These are phyloP conservation scores for Fusarium albosuccineum DNA, from an alignment of 2,329 filamentous ascomycete species.

Conservation along the genomic window DNA sequence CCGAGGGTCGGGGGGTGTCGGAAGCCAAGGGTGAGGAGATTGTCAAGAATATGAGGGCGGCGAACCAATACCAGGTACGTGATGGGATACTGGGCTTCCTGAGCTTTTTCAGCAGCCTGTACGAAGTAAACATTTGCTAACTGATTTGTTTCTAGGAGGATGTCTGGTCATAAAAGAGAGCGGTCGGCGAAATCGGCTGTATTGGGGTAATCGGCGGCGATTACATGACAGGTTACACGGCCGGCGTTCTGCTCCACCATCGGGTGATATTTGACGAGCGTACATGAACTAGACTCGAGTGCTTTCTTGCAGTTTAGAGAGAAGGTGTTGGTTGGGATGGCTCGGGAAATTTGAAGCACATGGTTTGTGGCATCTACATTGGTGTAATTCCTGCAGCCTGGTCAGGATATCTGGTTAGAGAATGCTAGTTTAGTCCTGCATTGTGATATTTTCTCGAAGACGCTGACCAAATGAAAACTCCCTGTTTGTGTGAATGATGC, in stretches of 20 bases:
- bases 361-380: slow-evolving; percentile 34
- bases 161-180: slow-evolving; percentile 71
- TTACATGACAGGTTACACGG: slow-evolving; percentile 41
- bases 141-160: slow-evolving; percentile 67
- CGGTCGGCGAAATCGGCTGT: slow-evolving; percentile 22
- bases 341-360: slow-evolving; percentile 28
- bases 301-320: slow-evolving; percentile 36
- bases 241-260: slow-evolving; percentile 39
- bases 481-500: background rate
- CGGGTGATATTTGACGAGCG: slow-evolving; percentile 39
- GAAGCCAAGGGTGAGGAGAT: slow-evolving; percentile 94
- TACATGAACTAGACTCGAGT: slow-evolving; percentile 42
- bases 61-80: slow-evolving; percentile 93
- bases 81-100: slow-evolving; percentile 10
- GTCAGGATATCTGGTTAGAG: slow-evolving; percentile 1
- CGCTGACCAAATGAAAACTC: background rate
- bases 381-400: slow-evolving; percentile 34
- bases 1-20: slow-evolving; percentile 83
- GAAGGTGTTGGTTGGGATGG: slow-evolving; percentile 34
- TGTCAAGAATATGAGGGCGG: slow-evolving; percentile 95
- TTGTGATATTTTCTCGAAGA: background rate
- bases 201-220: slow-evolving; percentile 39
- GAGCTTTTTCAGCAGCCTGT: background rate
- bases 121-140: slow-evolving; percentile 29
- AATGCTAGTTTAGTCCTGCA: slow-evolving; percentile 19